Evolutionary conservation across 2,329 filamentous ascomycete species (phyloP).

Genomic region (Penicillium rolfsii): DNA sequence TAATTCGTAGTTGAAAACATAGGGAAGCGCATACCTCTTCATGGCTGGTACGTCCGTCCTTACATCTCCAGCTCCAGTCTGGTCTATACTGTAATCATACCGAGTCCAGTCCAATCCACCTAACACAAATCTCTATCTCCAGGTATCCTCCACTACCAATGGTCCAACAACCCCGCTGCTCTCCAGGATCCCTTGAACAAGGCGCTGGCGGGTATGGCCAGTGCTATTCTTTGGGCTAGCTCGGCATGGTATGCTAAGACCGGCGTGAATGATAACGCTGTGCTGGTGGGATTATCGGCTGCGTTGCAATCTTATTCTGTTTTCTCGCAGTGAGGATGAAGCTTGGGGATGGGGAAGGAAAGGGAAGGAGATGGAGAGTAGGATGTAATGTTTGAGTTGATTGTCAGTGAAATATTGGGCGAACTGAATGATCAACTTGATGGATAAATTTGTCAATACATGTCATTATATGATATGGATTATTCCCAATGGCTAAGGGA

Average conservation of each 20-base stretch:
- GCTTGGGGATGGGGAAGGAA: background rate
- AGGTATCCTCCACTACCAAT: conserved; percentile 36
- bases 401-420: background rate
- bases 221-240: conserved; percentile 33
- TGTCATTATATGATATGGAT: too few species aligned
- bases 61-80: too few species aligned
- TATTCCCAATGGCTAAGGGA: background rate
- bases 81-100: too few species aligned
- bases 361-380: background rate
- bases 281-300: conserved; percentile 28
- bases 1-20: background rate
- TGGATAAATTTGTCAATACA: too few species aligned
- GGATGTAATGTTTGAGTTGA: background rate
- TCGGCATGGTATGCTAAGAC: conserved; percentile 37
- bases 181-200: conserved; percentile 37
- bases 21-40: conserved; percentile 34
- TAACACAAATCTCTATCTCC: background rate
- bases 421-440: background rate
- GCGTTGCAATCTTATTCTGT: conserved; percentile 32
- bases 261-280: conserved; percentile 31
- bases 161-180: conserved; percentile 26
- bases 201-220: conserved; percentile 33
- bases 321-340: background rate
- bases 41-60: conserved; percentile 23
- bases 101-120: background rate